These are phyloP conservation scores for Colletotrichum plurivorum DNA, from an alignment of 2,329 filamentous ascomycete species.

Conservation along the genomic window DNA sequence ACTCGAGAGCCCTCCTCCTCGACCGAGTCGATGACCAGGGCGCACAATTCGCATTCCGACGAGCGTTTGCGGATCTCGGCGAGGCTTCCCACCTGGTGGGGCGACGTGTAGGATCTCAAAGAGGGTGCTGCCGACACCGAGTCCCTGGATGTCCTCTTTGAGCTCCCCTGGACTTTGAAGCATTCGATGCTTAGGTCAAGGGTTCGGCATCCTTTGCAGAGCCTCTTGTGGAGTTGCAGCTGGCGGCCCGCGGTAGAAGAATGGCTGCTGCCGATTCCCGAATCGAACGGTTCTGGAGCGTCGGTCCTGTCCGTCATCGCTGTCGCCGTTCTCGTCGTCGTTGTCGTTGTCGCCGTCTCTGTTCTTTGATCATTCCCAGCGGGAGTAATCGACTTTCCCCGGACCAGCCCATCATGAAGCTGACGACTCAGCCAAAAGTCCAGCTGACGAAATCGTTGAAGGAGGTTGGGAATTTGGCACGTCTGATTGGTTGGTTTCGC, in stretches of 20 bases:
- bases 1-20: conserved; percentile 4
- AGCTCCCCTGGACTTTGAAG: conserved; percentile 16
- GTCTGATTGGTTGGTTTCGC: background rate
- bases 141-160: background rate
- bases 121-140: background rate
- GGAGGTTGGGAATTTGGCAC: background rate
- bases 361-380: background rate
- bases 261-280: background rate
- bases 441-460: background rate
- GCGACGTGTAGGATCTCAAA: background rate
- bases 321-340: too few relatives aligned
- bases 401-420: too few relatives aligned
- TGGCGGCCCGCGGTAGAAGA: background rate
- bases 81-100: conserved; percentile 12
- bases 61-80: conserved; percentile 4
- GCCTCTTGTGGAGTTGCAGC: background rate
- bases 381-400: too few relatives aligned
- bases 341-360: background rate
- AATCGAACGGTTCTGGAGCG: background rate
- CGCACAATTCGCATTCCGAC: conserved; percentile 14
- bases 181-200: conserved; percentile 14
- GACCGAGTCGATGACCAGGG: conserved; percentile 18
- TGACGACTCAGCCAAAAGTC: background rate
- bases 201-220: conserved; percentile 7
- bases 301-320: background rate